These are phyloP conservation scores for Exophiala bonariae DNA, from an alignment of 2,329 filamentous ascomycete genomes.

Conservation along the genomic window DNA sequence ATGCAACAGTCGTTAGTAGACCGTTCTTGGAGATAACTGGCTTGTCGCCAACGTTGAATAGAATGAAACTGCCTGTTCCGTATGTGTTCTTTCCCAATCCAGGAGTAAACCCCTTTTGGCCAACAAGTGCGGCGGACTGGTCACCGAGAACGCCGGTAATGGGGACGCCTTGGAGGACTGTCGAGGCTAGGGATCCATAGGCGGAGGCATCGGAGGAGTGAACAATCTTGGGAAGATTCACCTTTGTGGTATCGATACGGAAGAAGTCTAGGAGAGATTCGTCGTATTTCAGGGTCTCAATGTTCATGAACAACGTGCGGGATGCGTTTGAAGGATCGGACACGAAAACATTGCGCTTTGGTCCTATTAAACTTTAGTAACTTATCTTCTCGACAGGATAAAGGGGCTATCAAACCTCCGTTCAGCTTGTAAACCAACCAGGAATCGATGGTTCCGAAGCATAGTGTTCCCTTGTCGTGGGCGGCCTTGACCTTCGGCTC, in stretches of 20 bases:
- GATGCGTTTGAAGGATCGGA: conserved; percentile 88
- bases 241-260: conserved; percentile 68
- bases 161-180: conserved; percentile 66
- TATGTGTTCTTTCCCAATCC: conserved; percentile 90
- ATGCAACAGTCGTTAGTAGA: conserved; percentile 82
- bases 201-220: conserved; percentile 73
- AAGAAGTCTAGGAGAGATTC: conserved; percentile 77
- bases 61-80: conserved; percentile 83
- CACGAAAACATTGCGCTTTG: conserved; percentile 67
- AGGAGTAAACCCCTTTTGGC: conserved; percentile 78
- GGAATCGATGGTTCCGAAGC: conserved; percentile 84
- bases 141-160: conserved; percentile 87
- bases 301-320: conserved; percentile 92
- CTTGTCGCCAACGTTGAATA: conserved; percentile 83
- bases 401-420: conserved; percentile 50
- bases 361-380: conserved; percentile 25
- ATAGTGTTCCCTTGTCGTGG: conserved; percentile 73
- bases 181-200: conserved; percentile 68
- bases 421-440: conserved; percentile 85
- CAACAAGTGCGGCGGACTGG: conserved; percentile 82
- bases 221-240: conserved; percentile 78
- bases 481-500: conserved; percentile 67
- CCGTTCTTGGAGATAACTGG: conserved; percentile 84
- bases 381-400: background rate
- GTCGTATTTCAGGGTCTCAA: conserved; percentile 77